Base-by-base conservation (phyloP, 2,329 filamentous ascomycete genomes). In the Aphanocladium album region DNA sequence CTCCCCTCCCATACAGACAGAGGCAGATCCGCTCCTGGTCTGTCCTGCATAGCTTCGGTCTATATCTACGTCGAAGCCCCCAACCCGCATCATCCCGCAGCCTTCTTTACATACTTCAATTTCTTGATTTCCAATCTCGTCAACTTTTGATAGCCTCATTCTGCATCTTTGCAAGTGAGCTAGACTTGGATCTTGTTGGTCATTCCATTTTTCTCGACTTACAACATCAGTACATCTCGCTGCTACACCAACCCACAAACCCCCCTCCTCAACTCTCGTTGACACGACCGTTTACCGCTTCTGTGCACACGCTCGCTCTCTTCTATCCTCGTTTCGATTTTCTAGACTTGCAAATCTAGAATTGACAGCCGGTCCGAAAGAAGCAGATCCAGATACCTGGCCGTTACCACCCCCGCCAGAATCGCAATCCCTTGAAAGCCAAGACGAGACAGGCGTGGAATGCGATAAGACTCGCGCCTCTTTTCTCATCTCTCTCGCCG, bases 41-140 rank as follows among this genome's bases (percentile, higher is more conserved):
- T 35, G 53, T 52, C 47, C 54, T 61, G 60, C 54, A 57, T 61
- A 39, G 59, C 53, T 61, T 57, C 45, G 51, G 37, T 61, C 47
- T 57, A 61, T 57, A 61, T 57, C 53, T 57, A 57, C 53, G 54
- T 47, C 45, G 43, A 57, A 52, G 54, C 60, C 60, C 54, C 53
- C 60, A 61, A 57, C 53, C 60, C 46, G 53, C 53, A 57, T 55
- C 53, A 61, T 52, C 60, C 53, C 53, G 46, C 60, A 57, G 50
- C 58, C 58, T 55, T 45, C 43, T 60, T 35, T 37, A 46, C 41
- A 45, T 11, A 59, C 47, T 53, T 52, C 49, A 37, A 37, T 51
- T n/a, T 27, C 33, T 52, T 58, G 35, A 27, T 58, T 51, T 43
- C 17, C 45, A 58, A 50, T 33, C 25, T 60, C 39, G 27, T 46